phyloP scores from a whole-genome alignment of 2,329 filamentous ascomycete species.

The Coniochaeta ligniaria region DNA sequence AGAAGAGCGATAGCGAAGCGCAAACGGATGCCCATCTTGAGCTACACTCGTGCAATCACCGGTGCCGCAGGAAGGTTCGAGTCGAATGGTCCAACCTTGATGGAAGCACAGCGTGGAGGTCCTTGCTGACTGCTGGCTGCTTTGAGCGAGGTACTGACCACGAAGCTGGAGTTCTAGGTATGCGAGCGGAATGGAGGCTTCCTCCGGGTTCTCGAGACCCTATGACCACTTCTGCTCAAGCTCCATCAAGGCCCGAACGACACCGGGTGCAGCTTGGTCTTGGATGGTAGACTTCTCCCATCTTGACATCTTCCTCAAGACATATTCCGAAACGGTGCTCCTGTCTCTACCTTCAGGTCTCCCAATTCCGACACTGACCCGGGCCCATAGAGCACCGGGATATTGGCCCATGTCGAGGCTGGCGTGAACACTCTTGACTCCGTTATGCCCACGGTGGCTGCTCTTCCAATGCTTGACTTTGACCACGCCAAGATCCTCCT shows the following conservation, averaged over 20 bases:
- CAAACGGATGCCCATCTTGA: not conserved
- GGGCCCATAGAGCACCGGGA: constrained; percentile 34
- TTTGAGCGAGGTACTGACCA: not conserved
- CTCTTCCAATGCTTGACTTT: constrained; percentile 54
- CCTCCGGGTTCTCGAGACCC: not conserved
- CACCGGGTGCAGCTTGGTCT: constrained; percentile 39
- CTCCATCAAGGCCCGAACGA: constrained; percentile 42
- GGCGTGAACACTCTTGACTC: constrained; percentile 59
- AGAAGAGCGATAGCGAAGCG: not conserved
- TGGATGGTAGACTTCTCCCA: constrained; percentile 44
- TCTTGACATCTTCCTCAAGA: constrained; percentile 59
- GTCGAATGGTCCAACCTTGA: not conserved
- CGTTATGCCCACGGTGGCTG: constrained; percentile 68
- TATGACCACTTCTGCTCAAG: constrained; percentile 30
- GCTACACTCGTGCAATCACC: not conserved
- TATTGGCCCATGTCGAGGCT: constrained; percentile 36
- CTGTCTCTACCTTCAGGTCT: constrained; percentile 63
- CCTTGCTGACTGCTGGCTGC: not conserved
- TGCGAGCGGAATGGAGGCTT: not conserved
- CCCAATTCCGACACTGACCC: constrained; percentile 83
- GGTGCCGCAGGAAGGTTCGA: not conserved
- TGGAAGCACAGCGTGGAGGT: not conserved
- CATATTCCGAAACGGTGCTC: constrained; percentile 66
- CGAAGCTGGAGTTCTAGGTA: not conserved
- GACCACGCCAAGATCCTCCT: constrained; percentile 62